Base-by-base conservation (phyloP, 148 eudicot species). In the Chenopodium suecicum region DNA sequence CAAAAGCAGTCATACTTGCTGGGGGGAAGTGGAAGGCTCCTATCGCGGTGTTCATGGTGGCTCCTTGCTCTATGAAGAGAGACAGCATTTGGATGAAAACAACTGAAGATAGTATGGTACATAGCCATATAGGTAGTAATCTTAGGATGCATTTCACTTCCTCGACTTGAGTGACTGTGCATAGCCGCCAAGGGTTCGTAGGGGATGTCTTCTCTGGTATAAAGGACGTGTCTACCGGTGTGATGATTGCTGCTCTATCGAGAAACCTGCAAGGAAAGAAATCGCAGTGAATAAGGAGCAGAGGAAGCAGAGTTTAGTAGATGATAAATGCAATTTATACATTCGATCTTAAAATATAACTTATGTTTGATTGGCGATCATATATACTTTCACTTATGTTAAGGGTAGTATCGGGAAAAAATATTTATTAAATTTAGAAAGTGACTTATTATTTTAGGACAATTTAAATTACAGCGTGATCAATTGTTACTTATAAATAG, bases 61-160 rank as follows among this genome's bases (percentile, higher is more conserved):
- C 94, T 17, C 94, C 94, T 88, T 91, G 94, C 84, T 91, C 91
- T 7, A 91, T 89, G 64, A 91, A 91, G 62, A 91, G 84, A 9
- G 93, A 91, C 22, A 90, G 78, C 93, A 91, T 91, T 82, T 91
- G 93, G 70, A 90, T 91, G 87, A 89, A 91, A 7, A 91, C 90
- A 20, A 91, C 91, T 1, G 93, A 91, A 72, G 91, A 91, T 9
- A 89, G 77, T 23, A 91, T 89, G 12, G 91, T 91, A 70, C 93
- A 91, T 13, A 91, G 74, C 93, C 93, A 91, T 78, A 91, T 89
- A 0, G 93, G 93, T 41, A 91, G 71, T 5, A 91, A 82, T 23
- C 93, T 85, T 56, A 91, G 37, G 78, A 91, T 82, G 86, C 93
- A 91, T 79, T 91, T 91, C 3, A 88, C 90, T 82, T 91, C 93